phyloP scores from a whole-genome alignment of 257 asterid species.

The Cinchona pubescens region DNA sequence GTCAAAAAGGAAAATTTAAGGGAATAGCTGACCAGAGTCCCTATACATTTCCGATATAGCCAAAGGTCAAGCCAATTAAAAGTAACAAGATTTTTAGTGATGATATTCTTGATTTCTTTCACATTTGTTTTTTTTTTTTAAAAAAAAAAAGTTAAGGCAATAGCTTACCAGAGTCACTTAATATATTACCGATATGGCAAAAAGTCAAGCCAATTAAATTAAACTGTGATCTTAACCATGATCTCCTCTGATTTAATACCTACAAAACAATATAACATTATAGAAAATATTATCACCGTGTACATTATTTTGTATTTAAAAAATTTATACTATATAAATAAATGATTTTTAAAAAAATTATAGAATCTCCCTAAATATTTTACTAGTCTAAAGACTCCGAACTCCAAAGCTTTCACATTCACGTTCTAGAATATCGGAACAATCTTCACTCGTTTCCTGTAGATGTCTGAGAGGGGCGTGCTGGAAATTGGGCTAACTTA shows the following conservation, averaged over 20 bases:
- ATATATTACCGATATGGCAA: background rate
- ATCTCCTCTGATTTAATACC: no score
- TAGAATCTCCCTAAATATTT: no score
- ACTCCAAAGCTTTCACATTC: background rate
- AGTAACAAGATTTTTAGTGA: background rate
- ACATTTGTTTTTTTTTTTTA: no score
- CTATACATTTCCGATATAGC: background rate
- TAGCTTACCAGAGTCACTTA: slow-evolving; percentile 4
- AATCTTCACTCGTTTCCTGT: background rate
- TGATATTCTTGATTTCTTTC: background rate
- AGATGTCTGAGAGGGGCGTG: background rate
- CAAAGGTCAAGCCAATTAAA: background rate
- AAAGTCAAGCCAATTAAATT: background rate
- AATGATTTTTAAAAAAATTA: no score
- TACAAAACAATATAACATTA: no score
- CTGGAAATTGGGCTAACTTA: background rate
- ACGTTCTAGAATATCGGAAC: slow-evolving; percentile 3
- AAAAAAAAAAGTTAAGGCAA: background rate
- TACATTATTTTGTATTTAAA: no score
- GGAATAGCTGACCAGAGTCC: slow-evolving; percentile 4
- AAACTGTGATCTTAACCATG: no score
- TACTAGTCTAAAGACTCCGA: no score
- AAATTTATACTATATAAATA: no score
- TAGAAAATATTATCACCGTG: no score
- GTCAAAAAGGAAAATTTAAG: background rate